A percentile compares a stretch with the other conserved stretches of the same genome.
phyloP scores from a whole-genome alignment of 345 rosid genomes.

The Bruguiera gymnorhiza region DNA sequence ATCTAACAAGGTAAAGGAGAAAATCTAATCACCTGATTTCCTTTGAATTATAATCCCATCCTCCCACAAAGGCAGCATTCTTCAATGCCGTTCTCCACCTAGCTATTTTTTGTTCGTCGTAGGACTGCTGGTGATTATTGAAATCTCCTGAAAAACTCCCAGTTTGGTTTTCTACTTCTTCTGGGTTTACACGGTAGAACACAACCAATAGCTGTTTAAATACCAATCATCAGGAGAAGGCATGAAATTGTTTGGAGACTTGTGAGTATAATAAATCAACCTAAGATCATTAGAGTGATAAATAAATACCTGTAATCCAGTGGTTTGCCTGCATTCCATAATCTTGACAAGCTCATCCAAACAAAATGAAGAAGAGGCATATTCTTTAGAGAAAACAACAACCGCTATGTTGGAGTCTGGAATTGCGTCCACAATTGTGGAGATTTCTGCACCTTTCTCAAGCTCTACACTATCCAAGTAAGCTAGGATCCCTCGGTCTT shows the following conservation, averaged over 20 bases:
- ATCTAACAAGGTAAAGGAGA: too few species aligned
- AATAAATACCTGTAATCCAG: not conserved
- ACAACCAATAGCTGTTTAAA: not conserved
- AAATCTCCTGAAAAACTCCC: conserved; percentile 6
- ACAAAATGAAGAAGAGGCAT: too few species aligned
- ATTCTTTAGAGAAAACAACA: too few species aligned
- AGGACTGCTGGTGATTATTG: not conserved
- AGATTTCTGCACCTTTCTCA: too few species aligned
- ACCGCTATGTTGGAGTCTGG: too few species aligned
- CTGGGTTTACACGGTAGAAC: conserved; percentile 11
- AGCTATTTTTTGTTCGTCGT: not conserved
- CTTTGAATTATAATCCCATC: not conserved
- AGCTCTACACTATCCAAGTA: too few species aligned
- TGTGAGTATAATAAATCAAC: too few species aligned
- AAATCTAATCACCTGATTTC: not conserved
- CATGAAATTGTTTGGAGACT: too few species aligned
- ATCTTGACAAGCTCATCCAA: conserved; percentile 8
- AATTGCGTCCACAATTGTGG: too few species aligned
- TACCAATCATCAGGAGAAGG: too few species aligned
- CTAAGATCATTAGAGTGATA: not conserved
- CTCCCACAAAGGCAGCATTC: not conserved
- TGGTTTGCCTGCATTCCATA: not conserved
- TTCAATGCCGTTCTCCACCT: not conserved
- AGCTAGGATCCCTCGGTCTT: too few species aligned
- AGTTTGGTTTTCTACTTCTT: not conserved